These are phyloP conservation scores for Psilocybe cubensis DNA, from an alignment of 768 basidiomycete species.

Conservation along the genomic window DNA sequence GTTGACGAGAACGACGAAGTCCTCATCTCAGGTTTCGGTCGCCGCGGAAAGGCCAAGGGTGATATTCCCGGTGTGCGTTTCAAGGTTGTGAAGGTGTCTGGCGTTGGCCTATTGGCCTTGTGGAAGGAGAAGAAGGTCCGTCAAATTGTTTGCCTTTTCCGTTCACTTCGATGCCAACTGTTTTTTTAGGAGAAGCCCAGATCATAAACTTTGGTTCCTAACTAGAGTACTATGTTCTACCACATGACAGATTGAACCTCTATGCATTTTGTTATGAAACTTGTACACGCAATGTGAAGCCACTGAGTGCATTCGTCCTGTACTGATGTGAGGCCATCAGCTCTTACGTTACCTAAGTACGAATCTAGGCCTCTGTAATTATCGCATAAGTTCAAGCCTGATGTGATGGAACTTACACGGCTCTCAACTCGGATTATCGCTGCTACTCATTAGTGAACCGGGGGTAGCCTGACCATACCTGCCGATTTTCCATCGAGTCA, in stretches of 20 bases:
- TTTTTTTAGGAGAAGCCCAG: constrained; percentile 72
- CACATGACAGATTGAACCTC: constrained; percentile 14
- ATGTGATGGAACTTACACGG: too few relatives aligned
- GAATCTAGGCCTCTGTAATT: too few relatives aligned
- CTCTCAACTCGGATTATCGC: too few relatives aligned
- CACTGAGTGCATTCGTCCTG: not conserved
- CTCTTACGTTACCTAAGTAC: not conserved
- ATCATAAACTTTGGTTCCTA: constrained; percentile 36
- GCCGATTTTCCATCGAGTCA: too few relatives aligned
- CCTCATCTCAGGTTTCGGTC: constrained; percentile 99
- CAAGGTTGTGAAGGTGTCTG: constrained; percentile 99
- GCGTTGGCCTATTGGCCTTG: constrained; percentile 95
- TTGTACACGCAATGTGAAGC: not conserved
- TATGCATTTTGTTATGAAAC: constrained; percentile 12
- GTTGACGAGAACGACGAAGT: constrained; percentile 99
- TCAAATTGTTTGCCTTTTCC: constrained; percentile 11
- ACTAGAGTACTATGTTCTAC: constrained; percentile 14
- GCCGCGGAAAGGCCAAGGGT: constrained; percentile 99
- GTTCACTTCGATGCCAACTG: constrained; percentile 9
- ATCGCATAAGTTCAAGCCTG: too few relatives aligned
- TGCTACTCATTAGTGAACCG: too few relatives aligned
- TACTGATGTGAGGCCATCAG: not conserved
- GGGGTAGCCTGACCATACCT: too few relatives aligned
- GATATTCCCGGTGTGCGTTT: constrained; percentile 99
- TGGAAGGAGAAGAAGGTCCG: constrained; percentile 99